A percentile compares a stretch with the other conserved stretches of the same genome.
These are phyloP conservation scores for Trichoderma sp. DNA, from an alignment of 2,329 filamentous ascomycete genomes.

Conservation along the genomic window DNA sequence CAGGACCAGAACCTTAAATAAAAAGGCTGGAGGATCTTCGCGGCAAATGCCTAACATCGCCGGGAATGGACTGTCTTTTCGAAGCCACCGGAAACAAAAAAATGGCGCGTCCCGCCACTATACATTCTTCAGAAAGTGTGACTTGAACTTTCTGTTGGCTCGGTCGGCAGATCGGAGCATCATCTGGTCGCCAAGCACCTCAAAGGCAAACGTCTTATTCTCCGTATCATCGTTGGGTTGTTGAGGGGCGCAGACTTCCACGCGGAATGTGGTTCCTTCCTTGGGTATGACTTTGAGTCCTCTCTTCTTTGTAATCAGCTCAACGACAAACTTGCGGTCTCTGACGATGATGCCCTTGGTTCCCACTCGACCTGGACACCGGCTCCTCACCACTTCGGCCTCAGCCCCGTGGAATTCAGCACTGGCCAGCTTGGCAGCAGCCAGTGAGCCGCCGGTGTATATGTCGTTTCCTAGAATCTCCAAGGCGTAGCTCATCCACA, in stretches of 20 bases:
- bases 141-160: slow-evolving; percentile 89
- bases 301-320: slow-evolving; percentile 74
- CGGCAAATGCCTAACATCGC: not conserved
- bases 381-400: slow-evolving; percentile 78
- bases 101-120: slow-evolving; percentile 39
- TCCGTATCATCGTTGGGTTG: slow-evolving; percentile 25
- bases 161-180: slow-evolving; percentile 79
- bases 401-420: slow-evolving; percentile 90
- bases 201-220: slow-evolving; percentile 64
- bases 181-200: slow-evolving; percentile 86
- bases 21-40: not conserved
- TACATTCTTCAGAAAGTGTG: slow-evolving; percentile 73
- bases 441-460: slow-evolving; percentile 55
- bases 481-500: slow-evolving; percentile 85
- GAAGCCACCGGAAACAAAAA: not conserved
- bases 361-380: slow-evolving; percentile 80
- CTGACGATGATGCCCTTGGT: slow-evolving; percentile 83
- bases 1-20: not conserved
- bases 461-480: slow-evolving; percentile 71
- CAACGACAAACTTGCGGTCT: slow-evolving; percentile 84
- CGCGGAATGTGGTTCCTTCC: slow-evolving; percentile 81
- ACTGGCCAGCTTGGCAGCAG: slow-evolving; percentile 74
- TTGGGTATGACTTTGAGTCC: slow-evolving; percentile 81
- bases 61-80: not conserved
- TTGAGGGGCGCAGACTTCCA: slow-evolving; percentile 60